Base-by-base conservation (phyloP, 2,329 filamentous ascomycete species). In the Aspergillus quadrilineatus region DNA sequence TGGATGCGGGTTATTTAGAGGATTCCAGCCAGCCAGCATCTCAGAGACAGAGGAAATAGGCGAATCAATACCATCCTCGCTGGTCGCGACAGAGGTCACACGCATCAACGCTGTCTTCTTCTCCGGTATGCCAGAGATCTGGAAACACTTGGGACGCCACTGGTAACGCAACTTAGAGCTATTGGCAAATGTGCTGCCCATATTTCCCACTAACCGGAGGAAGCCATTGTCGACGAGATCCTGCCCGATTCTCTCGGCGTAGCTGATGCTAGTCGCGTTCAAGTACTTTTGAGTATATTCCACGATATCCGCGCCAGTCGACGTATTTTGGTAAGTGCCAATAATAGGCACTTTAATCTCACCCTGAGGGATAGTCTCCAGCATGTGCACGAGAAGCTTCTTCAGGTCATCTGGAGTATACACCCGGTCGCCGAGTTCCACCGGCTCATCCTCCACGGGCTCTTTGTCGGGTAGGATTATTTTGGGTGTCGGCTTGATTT, bases 161-260 rank as follows among this genome's bases (percentile, higher is more conserved):
- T 99, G 94, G 73, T 99, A 99, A 72, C 90, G 93, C 86, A 97
- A 89, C 75, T 89, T 91, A 62, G 92, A 96, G 80, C 92, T 97
- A 77, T 99, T 99, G 66, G 93, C 92, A 71, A 99, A 99, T 1
- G 89, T 90, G 76, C 85, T 97, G 59, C 94, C 94, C 53, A 99
- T 92, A 67, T 94, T 97, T 62, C 94, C 94, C 60, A 99, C 85
- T 52, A 99, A 80, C 50, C 94, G 87, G 68, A 99, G 79, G 70
- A 97, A 93, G 37, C 94, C 93, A 69, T 89, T 86, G 29, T 85
- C 79, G 51, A 97, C 87, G 63, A 99, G 81, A 72, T 99, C 94
- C 76, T 99, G 94, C 9, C 94, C 94, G 63, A 99, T 93, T 45
- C 89, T 85, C 80, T 99, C 94, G 8, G 94, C 90, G 69, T 97